A percentile compares a stretch with the other conserved stretches of the same genome.
These are phyloP conservation scores for Aschersonia sp. DNA, from an alignment of 2,329 filamentous ascomycete species.

Conservation along the genomic window DNA sequence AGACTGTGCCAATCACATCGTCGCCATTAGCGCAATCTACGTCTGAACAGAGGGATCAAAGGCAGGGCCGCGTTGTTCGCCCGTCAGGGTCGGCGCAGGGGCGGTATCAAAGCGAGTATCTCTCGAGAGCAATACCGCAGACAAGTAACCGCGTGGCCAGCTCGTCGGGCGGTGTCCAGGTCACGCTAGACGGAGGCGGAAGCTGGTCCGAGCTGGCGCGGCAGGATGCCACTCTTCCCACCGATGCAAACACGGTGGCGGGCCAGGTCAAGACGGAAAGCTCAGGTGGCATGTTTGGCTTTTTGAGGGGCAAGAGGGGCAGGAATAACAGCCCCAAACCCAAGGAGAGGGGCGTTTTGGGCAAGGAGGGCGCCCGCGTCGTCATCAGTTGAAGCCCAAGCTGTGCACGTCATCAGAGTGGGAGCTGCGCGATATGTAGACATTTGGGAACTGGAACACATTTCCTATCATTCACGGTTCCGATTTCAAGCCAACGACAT, in stretches of 20 bases:
- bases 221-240: constrained; percentile 61
- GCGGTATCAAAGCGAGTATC: constrained; percentile 32
- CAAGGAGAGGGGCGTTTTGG: constrained; percentile 81
- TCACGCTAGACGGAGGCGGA: constrained; percentile 77
- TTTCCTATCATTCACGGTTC: too few species aligned
- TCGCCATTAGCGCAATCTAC: constrained; percentile 4
- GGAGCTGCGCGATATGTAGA: neutral
- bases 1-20: constrained; percentile 1
- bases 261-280: constrained; percentile 38
- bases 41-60: constrained; percentile 13
- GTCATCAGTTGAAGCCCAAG: constrained; percentile 43
- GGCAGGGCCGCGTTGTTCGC: constrained; percentile 9
- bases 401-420: neutral
- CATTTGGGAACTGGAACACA: too few species aligned
- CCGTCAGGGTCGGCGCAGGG: constrained; percentile 16
- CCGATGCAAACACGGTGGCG: constrained; percentile 43
- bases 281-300: constrained; percentile 77
- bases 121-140: constrained; percentile 31
- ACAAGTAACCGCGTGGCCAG: constrained; percentile 58
- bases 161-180: constrained; percentile 73
- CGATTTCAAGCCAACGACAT: too few species aligned
- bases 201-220: constrained; percentile 87
- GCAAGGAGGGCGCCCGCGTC: constrained; percentile 84
- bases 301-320: constrained; percentile 80
- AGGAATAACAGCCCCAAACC: constrained; percentile 86